Conservation (phyloP, 2,329 filamentous ascomycete species). For the Fusarium illudens region DNA sequence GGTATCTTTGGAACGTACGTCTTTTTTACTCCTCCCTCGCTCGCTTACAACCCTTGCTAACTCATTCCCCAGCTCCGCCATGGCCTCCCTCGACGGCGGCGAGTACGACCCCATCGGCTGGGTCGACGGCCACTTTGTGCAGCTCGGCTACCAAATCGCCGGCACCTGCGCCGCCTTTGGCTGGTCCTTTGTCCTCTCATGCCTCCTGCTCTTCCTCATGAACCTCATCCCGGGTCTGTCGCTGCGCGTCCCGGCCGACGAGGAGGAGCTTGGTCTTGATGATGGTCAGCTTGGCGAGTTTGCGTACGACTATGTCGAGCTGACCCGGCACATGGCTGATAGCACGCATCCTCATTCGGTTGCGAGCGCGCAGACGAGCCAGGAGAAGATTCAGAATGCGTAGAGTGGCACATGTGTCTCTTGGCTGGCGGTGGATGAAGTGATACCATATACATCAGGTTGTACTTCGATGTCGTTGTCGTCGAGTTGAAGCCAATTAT, state of each 20-base stretch:
- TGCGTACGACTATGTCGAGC: slow-evolving; percentile 84
- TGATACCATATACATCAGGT: neutral
- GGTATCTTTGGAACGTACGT: slow-evolving; percentile 77
- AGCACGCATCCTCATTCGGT: slow-evolving; percentile 34
- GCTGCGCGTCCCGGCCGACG: slow-evolving; percentile 71
- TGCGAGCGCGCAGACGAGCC: slow-evolving; percentile 38
- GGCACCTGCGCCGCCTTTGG: slow-evolving; percentile 70
- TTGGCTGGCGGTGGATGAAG: neutral
- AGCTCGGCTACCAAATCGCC: slow-evolving; percentile 76
- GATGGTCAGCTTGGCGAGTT: slow-evolving; percentile 84
- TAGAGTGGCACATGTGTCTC: neutral
- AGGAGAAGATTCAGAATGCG: slow-evolving; percentile 42
- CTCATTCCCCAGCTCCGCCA: slow-evolving; percentile 63
- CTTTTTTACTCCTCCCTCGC: neutral
- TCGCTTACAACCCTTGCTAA: slow-evolving; percentile 22
- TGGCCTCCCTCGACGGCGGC: slow-evolving; percentile 76
- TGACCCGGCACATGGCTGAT: slow-evolving; percentile 68
- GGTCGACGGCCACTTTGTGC: slow-evolving; percentile 75
- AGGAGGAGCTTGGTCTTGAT: slow-evolving; percentile 75
- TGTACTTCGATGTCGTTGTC: neutral
- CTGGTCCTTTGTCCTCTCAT: slow-evolving; percentile 74
- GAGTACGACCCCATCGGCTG: slow-evolving; percentile 68
- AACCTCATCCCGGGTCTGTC: slow-evolving; percentile 76
- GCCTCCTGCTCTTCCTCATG: slow-evolving; percentile 74
- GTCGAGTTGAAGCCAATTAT: neutral